Evolutionary conservation across 2,329 filamentous ascomycete species (phyloP), one percentile per base, ranked within the genome.

Genomic region (Cytospora piceicola): DNA sequence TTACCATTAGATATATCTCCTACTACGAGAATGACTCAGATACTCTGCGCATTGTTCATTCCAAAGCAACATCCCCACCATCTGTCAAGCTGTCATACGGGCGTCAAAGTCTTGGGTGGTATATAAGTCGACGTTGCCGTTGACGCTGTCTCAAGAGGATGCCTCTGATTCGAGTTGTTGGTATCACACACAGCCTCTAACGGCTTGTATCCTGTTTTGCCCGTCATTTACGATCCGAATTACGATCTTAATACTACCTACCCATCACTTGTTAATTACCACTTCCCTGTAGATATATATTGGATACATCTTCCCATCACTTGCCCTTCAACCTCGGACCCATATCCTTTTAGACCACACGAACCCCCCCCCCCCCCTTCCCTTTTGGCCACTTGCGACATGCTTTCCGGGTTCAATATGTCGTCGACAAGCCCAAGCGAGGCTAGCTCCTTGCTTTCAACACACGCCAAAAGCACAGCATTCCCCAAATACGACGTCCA

Each of bases 401-500:
- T 52, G 61, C 32, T 54, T 34, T 29, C 36, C 14, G 57, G 59
- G 24, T 22, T 58, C 9, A 70, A 58, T 52, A 63, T 67, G 27
- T 65, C 64, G 17, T 62, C 69, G 22, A 62, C 67, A 60, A 63
- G 57, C 64, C 39, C 51, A 12, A 69, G 67, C 39, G 67, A 68
- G 39, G 56, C 53, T 49, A 63, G 66, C 36, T 68, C 53, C 42
- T 65, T 58, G 52, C 58, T 69, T 20, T 67, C 68, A 15, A 58
- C 49, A 46, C 63, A 59, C 32, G 66, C 61, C 42, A 71, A 61
- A 57, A 58, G 42, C 32, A 59, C 62, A 32, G 55, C 65, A 9
- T 73, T 67, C 54, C 69, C 71, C 62, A 78, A 76, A 70, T 72
- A 80, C 46, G 76, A 73, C 71, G 79, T 87, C 71, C 76, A 77